Evolutionary conservation across 2,329 filamentous ascomycete species (phyloP).

Genomic region (Colletotrichum zoysiae): DNA sequence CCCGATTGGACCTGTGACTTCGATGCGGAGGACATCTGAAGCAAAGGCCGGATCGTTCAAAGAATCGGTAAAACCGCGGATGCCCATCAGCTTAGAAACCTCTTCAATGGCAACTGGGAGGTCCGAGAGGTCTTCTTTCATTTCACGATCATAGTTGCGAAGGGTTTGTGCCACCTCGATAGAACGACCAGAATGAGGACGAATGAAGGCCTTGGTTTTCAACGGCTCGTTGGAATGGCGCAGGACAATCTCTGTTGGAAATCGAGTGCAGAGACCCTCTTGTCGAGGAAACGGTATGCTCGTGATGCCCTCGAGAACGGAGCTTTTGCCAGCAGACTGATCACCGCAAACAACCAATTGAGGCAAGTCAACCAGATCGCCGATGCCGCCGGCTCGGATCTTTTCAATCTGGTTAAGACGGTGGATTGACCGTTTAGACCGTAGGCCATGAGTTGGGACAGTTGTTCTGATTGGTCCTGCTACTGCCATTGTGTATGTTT

Average conservation of each 20-base stretch:
- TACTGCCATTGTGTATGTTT: slow-evolving; percentile 8
- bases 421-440: slow-evolving; percentile 27
- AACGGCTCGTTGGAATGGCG: slow-evolving; percentile 47
- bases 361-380: slow-evolving; percentile 54
- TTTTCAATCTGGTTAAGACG: slow-evolving; percentile 54
- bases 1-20: slow-evolving; percentile 43
- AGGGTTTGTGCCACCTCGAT: not conserved
- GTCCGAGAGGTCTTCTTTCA: slow-evolving; percentile 30
- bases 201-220: slow-evolving; percentile 24
- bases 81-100: slow-evolving; percentile 36
- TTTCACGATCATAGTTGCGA: slow-evolving; percentile 24
- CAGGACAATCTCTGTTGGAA: slow-evolving; percentile 67
- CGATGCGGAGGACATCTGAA: slow-evolving; percentile 46
- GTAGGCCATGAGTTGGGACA: not conserved
- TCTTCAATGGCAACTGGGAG: slow-evolving; percentile 31
- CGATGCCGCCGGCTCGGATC: slow-evolving; percentile 52
- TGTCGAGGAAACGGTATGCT: slow-evolving; percentile 66
- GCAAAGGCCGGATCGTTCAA: slow-evolving; percentile 29
- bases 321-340: slow-evolving; percentile 69
- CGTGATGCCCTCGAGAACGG: slow-evolving; percentile 68
- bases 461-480: slow-evolving; percentile 1
- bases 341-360: slow-evolving; percentile 68
- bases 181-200: slow-evolving; percentile 23
- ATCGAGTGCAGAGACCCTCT: slow-evolving; percentile 66
- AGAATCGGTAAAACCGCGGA: slow-evolving; percentile 34